A percentile compares a stretch with the other conserved stretches of the same genome.
These are phyloP conservation scores for Euryodendron excelsum DNA, from an alignment of 148 eudicot species.

Conservation along the genomic window DNA sequence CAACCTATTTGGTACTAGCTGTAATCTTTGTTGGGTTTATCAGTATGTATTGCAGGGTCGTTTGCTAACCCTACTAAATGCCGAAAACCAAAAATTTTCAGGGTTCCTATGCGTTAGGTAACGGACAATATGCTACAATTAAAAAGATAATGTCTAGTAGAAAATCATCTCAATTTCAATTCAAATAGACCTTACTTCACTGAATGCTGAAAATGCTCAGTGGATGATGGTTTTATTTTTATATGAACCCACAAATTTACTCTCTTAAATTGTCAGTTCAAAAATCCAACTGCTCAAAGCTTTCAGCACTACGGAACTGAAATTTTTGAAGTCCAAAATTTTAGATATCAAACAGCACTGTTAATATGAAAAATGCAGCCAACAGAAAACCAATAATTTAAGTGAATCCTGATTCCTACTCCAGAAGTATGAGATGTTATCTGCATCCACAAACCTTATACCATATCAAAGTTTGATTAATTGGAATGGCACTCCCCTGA, in stretches of 20 bases:
- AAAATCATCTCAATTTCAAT: not conserved
- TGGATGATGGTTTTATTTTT: not conserved
- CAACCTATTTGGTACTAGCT: no score
- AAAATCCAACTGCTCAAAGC: not conserved
- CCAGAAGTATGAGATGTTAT: not conserved
- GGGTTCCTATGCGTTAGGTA: not conserved
- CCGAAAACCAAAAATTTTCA: not conserved
- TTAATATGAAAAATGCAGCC: not conserved
- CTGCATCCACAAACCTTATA: slow-evolving; percentile 37
- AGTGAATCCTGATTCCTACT: not conserved
- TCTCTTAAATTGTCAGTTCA: not conserved
- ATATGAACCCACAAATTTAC: not conserved
- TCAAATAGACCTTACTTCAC: no score
- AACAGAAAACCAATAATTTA: not conserved
- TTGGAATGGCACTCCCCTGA: slow-evolving; percentile 30
- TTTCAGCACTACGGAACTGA: not conserved
- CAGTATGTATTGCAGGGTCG: not conserved
- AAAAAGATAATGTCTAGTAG: not conserved
- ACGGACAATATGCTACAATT: not conserved
- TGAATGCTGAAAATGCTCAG: not conserved
- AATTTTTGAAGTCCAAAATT: not conserved
- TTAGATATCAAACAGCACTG: not conserved
- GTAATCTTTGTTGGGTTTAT: not conserved
- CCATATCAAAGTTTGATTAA: slow-evolving; percentile 49
- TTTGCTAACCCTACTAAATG: not conserved